Evolutionary conservation across 2,329 filamentous ascomycete species (phyloP).

Genomic region (Penicillium digitatum): DNA sequence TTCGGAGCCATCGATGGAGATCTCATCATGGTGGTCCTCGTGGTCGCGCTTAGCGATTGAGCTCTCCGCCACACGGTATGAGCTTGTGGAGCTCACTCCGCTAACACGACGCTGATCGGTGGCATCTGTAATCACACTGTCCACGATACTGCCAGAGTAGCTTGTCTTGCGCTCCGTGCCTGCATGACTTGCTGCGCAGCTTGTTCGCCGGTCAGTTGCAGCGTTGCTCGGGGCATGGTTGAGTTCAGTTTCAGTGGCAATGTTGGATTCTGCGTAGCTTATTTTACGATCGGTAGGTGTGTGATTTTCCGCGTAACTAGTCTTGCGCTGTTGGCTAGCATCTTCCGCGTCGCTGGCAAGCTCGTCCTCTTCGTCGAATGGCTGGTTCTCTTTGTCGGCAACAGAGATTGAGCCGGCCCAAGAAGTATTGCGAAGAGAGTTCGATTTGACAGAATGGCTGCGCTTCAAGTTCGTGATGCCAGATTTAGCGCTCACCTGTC

Average conservation of each 20-base stretch:
- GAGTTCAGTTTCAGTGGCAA: neutral
- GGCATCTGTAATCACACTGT: slow-evolving; percentile 40
- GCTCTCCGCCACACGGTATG: slow-evolving; percentile 25
- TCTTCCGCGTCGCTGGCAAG: slow-evolving; percentile 46
- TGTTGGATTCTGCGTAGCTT: slow-evolving; percentile 1
- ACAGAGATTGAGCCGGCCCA: slow-evolving; percentile 56
- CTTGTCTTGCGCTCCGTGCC: slow-evolving; percentile 13
- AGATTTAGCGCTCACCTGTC: slow-evolving; percentile 35
- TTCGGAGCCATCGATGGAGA: slow-evolving; percentile 18
- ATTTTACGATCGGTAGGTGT: slow-evolving; percentile 9
- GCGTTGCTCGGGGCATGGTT: slow-evolving; percentile 50
- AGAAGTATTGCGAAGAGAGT: slow-evolving; percentile 62
- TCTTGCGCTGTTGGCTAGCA: slow-evolving; percentile 42
- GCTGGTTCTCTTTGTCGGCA: slow-evolving; percentile 60
- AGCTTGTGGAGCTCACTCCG: slow-evolving; percentile 40
- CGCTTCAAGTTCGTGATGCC: slow-evolving; percentile 62
- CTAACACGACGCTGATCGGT: slow-evolving; percentile 40
- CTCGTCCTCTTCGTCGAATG: slow-evolving; percentile 62
- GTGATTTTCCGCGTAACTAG: slow-evolving; percentile 40
- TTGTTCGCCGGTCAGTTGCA: slow-evolving; percentile 44
- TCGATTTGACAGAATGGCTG: slow-evolving; percentile 71
- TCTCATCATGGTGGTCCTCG: slow-evolving; percentile 15
- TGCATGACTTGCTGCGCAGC: slow-evolving; percentile 37
- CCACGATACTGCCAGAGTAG: slow-evolving; percentile 41
- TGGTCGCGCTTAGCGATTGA: slow-evolving; percentile 16